A percentile compares a stretch with the other conserved stretches of the same genome.
phyloP scores from a whole-genome alignment of 371 early-diverging fungal genomes.

The Catenaria anguillulae region DNA sequence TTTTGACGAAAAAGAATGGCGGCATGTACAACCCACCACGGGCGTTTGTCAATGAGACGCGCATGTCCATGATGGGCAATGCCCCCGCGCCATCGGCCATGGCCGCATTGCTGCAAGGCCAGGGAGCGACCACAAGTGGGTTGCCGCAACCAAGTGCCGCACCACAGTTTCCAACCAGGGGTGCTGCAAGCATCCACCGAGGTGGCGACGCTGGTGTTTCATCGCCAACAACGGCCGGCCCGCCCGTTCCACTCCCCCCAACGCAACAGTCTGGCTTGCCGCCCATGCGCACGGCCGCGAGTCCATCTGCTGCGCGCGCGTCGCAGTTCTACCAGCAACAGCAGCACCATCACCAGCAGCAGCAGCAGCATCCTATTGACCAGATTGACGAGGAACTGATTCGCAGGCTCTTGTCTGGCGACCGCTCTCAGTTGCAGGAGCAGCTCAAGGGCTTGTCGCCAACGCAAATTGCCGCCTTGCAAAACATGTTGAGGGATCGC shows the following conservation, averaged over 20 bases:
- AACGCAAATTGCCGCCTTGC: not conserved
- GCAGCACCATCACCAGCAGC: not conserved
- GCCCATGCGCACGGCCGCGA: not conserved
- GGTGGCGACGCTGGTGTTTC: not conserved
- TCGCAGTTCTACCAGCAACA: not conserved
- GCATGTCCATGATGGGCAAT: not conserved
- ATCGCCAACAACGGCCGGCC: not conserved
- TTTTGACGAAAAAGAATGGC: not conserved
- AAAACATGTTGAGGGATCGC: not conserved
- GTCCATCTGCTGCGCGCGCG: not conserved
- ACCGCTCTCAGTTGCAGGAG: not conserved
- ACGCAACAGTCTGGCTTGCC: not conserved
- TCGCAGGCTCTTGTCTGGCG: not conserved
- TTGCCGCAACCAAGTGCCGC: not conserved
- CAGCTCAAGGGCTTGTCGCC: not conserved
- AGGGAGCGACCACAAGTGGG: not conserved
- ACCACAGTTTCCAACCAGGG: not conserved
- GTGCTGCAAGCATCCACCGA: no score
- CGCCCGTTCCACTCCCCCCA: no score
- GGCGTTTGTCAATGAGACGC: not conserved
- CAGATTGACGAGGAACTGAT: not conserved
- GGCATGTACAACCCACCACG: not conserved
- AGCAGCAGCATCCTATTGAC: not conserved
- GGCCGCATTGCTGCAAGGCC: not conserved
- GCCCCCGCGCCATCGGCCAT: not conserved